Conservation (phyloP, 768 basidiomycete genomes). For the Gyrodon lividus region DNA sequence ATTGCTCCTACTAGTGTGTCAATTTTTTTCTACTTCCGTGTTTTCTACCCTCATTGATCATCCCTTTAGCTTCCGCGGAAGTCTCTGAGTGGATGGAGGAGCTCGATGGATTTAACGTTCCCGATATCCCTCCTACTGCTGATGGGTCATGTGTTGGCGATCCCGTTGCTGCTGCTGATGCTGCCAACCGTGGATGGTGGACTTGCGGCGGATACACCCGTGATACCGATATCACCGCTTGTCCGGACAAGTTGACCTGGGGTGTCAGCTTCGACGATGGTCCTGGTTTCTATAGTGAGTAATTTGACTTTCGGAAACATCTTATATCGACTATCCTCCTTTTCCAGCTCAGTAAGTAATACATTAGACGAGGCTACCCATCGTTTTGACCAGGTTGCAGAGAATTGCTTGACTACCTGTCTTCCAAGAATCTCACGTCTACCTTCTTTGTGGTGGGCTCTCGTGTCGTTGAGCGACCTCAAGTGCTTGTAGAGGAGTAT, state of each 20-base stretch:
- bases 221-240: constrained; percentile 57
- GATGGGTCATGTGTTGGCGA: constrained; percentile 72
- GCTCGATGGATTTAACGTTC: constrained; percentile 68
- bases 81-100: constrained; percentile 78
- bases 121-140: constrained; percentile 55
- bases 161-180: constrained; percentile 52
- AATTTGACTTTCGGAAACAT: background rate
- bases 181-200: constrained; percentile 82
- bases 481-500: constrained; percentile 75
- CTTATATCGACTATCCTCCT: constrained; percentile 10
- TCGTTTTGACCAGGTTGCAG: constrained; percentile 32
- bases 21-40: background rate
- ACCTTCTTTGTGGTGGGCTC: constrained; percentile 94
- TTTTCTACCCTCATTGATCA: background rate
- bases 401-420: constrained; percentile 70
- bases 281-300: constrained; percentile 78
- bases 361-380: background rate
- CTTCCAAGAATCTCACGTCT: constrained; percentile 58
- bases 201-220: constrained; percentile 78
- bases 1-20: constrained; percentile 58
- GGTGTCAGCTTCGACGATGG: constrained; percentile 89
- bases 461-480: constrained; percentile 76
- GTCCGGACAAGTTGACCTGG: constrained; percentile 71
- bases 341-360: constrained; percentile 48
- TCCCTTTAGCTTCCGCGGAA: constrained; percentile 32